These are phyloP conservation scores for Aspergillus taichungensis DNA, from an alignment of 495 filamentous ascomycete genomes.

Conservation along the genomic window DNA sequence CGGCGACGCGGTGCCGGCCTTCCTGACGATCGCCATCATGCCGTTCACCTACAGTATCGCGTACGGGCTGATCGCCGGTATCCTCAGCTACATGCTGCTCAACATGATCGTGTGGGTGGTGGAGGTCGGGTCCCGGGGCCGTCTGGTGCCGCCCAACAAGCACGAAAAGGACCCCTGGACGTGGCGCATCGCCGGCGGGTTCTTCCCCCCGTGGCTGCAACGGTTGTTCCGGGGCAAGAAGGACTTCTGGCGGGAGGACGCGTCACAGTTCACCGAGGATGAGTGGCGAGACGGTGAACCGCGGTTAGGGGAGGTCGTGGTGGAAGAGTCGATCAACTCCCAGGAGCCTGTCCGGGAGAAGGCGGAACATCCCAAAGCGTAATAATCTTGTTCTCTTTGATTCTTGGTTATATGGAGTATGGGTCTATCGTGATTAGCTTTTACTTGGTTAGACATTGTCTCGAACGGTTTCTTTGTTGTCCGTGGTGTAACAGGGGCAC, in stretches of 20 bases:
- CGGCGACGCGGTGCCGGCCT: constrained; percentile 70
- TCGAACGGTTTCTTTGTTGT: too few species aligned
- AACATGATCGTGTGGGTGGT: constrained; percentile 59
- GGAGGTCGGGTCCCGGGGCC: constrained; percentile 52
- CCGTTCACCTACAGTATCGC: constrained; percentile 81
- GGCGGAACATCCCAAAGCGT: too few species aligned
- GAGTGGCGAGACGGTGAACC: background rate
- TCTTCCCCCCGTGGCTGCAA: constrained; percentile 61
- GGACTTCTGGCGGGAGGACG: constrained; percentile 52
- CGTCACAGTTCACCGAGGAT: constrained; percentile 12
- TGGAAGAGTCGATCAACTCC: background rate
- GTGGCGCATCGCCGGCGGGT: constrained; percentile 55
- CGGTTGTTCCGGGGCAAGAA: constrained; percentile 53
- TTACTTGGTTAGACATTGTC: too few species aligned
- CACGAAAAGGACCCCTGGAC: constrained; percentile 67
- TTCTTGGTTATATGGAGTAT: too few species aligned
- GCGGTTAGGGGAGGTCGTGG: background rate
- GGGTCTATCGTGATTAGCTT: too few species aligned
- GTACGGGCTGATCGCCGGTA: constrained; percentile 71
- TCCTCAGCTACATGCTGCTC: constrained; percentile 61
- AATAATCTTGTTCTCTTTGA: too few species aligned
- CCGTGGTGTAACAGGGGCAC: too few species aligned
- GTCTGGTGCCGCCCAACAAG: constrained; percentile 64
- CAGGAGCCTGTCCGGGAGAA: background rate
- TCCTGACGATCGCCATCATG: constrained; percentile 73